These are phyloP conservation scores for Oryza officinalis DNA, from an alignment of 176 grass and related monocot species.

Conservation along the genomic window DNA sequence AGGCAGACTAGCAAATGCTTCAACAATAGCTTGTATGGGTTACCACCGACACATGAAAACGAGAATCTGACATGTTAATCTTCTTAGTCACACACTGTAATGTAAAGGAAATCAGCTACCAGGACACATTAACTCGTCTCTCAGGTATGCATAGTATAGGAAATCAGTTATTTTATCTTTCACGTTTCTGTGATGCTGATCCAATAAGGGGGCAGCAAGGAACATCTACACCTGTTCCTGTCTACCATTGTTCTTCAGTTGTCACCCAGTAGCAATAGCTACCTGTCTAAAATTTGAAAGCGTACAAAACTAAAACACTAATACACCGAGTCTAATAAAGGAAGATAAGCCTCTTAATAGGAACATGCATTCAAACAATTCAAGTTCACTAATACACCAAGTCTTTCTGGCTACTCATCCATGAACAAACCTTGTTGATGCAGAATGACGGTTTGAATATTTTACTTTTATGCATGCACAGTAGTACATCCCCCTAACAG, in stretches of 20 bases:
- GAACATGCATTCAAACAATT: not conserved
- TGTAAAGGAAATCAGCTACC: slow-evolving; percentile 3
- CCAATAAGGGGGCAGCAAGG: not conserved
- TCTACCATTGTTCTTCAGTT: not conserved
- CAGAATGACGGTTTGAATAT: slow-evolving; percentile 16
- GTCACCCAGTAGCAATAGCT: not conserved
- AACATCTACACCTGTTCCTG: not conserved
- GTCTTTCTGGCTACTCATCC: not conserved
- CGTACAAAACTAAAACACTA: not conserved
- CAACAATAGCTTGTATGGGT: not conserved
- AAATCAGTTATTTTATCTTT: not conserved
- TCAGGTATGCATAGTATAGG: not conserved
- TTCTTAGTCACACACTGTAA: slow-evolving; percentile 21
- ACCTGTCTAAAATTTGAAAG: not conserved
- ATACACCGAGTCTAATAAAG: no score
- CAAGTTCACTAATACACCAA: not conserved
- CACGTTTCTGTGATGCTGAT: slow-evolving; percentile 12
- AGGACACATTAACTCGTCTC: slow-evolving; percentile 17
- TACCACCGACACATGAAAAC: not conserved
- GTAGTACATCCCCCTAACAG: not conserved
- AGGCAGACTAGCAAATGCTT: not conserved
- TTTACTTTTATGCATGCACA: not conserved
- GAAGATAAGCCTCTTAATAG: not conserved
- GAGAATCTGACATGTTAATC: not conserved
- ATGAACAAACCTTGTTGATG: not conserved